Evolutionary conservation across 306 rosid genomes (phyloP).

Genomic region (Cucurbita ficifolia): DNA sequence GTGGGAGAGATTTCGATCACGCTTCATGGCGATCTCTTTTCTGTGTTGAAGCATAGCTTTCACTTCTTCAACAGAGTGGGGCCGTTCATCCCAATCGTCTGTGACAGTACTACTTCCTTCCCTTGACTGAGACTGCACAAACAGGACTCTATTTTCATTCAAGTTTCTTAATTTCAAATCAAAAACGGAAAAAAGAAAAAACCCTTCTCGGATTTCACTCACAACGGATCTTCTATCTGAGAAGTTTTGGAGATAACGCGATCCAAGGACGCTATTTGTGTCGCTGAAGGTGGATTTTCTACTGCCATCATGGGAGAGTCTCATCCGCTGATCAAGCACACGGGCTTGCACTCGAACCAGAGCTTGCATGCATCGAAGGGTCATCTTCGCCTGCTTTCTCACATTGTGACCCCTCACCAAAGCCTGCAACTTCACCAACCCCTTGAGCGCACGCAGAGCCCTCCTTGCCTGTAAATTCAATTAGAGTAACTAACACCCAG

Average conservation of each 20-base stretch:
- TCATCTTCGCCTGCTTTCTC: conserved; percentile 91
- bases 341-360: conserved; percentile 78
- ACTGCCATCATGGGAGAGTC: conserved; percentile 68
- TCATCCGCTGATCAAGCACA: conserved; percentile 68
- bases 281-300: conserved; percentile 81
- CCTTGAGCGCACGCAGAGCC: conserved; percentile 81
- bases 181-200: background rate
- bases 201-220: conserved; percentile 2
- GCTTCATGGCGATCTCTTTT: conserved; percentile 60
- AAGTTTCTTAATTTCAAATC: background rate
- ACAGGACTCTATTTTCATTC: background rate
- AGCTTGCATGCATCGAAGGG: conserved; percentile 85
- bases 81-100: conserved; percentile 85
- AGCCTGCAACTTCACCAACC: conserved; percentile 90
- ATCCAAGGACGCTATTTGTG: conserved; percentile 49
- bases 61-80: conserved; percentile 81
- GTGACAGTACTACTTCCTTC: conserved; percentile 65
- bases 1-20: conserved; percentile 59
- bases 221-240: conserved; percentile 78
- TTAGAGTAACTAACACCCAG: too few species aligned
- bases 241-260: conserved; percentile 46
- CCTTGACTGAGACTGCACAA: conserved; percentile 32
- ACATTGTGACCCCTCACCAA: conserved; percentile 92
- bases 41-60: conserved; percentile 85
- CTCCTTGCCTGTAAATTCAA: conserved; percentile 57